Evolutionary conservation across 371 early-diverging fungal genomes (phyloP), one percentile per base, ranked within the genome.

Genomic region (Umbelopsis sp.): DNA sequence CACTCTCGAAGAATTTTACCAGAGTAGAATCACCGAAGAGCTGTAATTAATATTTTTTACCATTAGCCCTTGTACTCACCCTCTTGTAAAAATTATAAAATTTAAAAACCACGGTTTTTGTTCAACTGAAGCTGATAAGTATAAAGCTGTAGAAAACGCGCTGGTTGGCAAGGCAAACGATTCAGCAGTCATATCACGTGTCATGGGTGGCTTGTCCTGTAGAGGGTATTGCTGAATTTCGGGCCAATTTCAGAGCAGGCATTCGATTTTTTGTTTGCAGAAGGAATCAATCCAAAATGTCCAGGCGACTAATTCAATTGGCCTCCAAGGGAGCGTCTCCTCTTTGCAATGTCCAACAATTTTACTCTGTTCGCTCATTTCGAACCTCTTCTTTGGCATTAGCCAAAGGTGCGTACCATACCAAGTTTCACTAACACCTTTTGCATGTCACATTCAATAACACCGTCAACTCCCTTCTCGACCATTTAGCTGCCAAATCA

Each of bases 251-350:
- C 12, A 11, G 12, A 18, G 18, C 22, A 57, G 29, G 22, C 29
- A 29, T 29, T 35, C 29, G 29, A 35, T 57, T 35, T 51, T 51
- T 22, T 57, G 57, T 57, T 57, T 57, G 57, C 57, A 18, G 57
- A 48, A 48, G n/a, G n/a, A 29, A 57, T 29, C 35, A 25, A 35
- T 16, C 57, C 20, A 25, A 24, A 57, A 57, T 57, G 57, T 57
- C 57, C 29, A 57, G 57, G 57, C 57, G 57, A 57, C 35, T 57
- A 7, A 29, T 57, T 35, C 57, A 57, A 57, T 35, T 57, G 37
- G 57, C 57, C 57, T 57, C 57, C 57, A 57, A 57, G 57, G 57
- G 57, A 57, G 57, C n/a, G 35, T 18, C 29, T 57, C 57, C 57
- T 57, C n/a, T 57, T 24, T 57, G 35, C 29, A 57, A 57, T 35